These are phyloP conservation scores for Pythium periplocum DNA, from an alignment of 352 stramenopile species.

Conservation along the genomic window DNA sequence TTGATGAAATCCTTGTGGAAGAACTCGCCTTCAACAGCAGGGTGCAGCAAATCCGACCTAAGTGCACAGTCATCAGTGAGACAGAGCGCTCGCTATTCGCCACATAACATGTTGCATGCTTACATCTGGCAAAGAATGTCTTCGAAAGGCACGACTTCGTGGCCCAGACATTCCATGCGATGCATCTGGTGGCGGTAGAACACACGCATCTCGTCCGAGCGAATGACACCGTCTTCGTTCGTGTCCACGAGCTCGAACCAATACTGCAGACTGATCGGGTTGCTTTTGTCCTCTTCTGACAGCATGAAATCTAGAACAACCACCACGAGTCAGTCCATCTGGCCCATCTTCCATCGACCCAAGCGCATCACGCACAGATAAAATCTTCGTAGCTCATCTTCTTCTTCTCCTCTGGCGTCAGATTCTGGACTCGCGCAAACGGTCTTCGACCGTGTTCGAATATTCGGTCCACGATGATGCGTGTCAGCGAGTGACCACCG, in stretches of 20 bases:
- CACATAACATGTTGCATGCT: conserved; percentile 26
- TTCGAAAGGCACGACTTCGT: conserved; percentile 97
- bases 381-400: conserved; percentile 91
- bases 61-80: conserved; percentile 28
- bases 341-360: too few species aligned
- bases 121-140: conserved; percentile 99
- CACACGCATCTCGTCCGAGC: conserved; percentile 94
- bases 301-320: conserved; percentile 94
- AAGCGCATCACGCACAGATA: conserved; percentile 56
- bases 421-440: conserved; percentile 74
- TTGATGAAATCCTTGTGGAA: conserved; percentile 73
- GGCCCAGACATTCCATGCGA: conserved; percentile 97
- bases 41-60: conserved; percentile 76
- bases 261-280: conserved; percentile 94
- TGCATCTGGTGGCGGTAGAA: conserved; percentile 94
- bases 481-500: conserved; percentile 75
- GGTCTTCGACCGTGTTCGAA: conserved; percentile 77
- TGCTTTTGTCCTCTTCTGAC: conserved; percentile 98
- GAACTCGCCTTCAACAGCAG: conserved; percentile 72
- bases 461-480: conserved; percentile 85
- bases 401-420: conserved; percentile 80
- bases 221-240: conserved; percentile 95
- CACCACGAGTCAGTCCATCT: background rate
- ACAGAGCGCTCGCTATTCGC: too few species aligned
- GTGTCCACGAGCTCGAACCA: conserved; percentile 99